These are phyloP conservation scores for Chalciporus chontae DNA, from an alignment of 768 basidiomycete species.

Conservation along the genomic window DNA sequence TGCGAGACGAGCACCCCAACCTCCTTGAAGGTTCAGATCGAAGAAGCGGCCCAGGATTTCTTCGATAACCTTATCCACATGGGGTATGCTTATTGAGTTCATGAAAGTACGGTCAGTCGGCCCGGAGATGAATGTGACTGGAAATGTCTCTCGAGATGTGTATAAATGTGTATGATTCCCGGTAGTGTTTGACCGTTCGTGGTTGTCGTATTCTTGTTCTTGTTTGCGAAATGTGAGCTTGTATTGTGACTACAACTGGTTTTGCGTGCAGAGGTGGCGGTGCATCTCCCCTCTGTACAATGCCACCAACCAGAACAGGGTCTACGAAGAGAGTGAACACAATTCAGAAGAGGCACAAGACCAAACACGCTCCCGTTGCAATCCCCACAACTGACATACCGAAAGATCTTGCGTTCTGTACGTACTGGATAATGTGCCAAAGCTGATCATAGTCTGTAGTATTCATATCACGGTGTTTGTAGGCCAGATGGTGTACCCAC, in stretches of 20 bases:
- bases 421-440: background rate
- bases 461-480: background rate
- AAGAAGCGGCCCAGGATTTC: background rate
- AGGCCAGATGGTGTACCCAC: conserved; percentile 15
- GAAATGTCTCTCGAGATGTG: too few species aligned
- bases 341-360: background rate
- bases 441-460: too few species aligned
- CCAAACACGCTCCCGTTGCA: background rate
- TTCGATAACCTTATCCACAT: background rate
- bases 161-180: too few species aligned
- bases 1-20: conserved; percentile 11
- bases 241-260: too few species aligned
- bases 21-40: background rate
- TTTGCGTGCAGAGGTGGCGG: too few species aligned
- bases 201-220: too few species aligned
- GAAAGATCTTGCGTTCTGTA: background rate
- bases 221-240: too few species aligned
- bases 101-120: too few species aligned
- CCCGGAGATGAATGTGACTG: too few species aligned
- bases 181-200: too few species aligned
- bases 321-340: background rate
- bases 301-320: background rate
- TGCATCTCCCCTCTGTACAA: background rate
- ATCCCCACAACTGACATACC: background rate
- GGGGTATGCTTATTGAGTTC: too few species aligned